phyloP scores from a whole-genome alignment of 805 yeast genomes.

The Wickerhamiella qilinensis region DNA sequence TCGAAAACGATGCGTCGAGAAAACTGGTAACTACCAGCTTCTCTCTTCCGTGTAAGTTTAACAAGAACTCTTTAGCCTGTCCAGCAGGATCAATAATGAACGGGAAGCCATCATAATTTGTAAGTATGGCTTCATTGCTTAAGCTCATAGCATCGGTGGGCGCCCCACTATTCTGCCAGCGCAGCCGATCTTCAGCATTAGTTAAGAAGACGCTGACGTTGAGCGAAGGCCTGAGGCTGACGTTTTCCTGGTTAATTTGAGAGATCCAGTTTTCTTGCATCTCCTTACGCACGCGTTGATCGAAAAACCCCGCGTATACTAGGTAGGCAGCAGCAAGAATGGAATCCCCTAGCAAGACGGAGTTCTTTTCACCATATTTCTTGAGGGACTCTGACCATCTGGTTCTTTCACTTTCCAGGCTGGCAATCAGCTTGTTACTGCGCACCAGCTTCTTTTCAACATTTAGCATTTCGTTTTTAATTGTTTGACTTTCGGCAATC shows the following conservation, averaged over 20 bases:
- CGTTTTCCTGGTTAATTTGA: conserved; percentile 22
- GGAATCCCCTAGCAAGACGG: conserved; percentile 44
- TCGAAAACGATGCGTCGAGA: conserved; percentile 45
- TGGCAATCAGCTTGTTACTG: conserved; percentile 45
- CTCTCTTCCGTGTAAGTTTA: conserved; percentile 17
- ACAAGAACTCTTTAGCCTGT: conserved; percentile 28
- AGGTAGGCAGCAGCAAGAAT: conserved; percentile 45
- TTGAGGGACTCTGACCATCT: conserved; percentile 59
- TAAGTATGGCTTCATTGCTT: conserved; percentile 47
- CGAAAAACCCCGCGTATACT: conserved; percentile 43
- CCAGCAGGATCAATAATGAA: conserved; percentile 62
- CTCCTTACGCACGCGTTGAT: conserved; percentile 30
- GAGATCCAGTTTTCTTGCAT: conserved; percentile 25
- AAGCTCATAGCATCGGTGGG: conserved; percentile 42
- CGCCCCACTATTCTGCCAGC: conserved; percentile 40
- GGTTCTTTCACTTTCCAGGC: conserved; percentile 45
- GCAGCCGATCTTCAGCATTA: conserved; percentile 25
- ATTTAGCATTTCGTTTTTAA: conserved; percentile 50
- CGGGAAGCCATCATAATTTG: conserved; percentile 29
- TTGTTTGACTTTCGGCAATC: conserved; percentile 64
- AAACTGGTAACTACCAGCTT: conserved; percentile 37
- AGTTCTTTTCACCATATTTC: conserved; percentile 31
- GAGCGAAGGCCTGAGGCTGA: conserved; percentile 24
- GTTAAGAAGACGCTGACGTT: conserved; percentile 17
- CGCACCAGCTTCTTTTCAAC: conserved; percentile 48